phyloP scores from a whole-genome alignment of 345 rosid species.

The Passiflora organensis region DNA sequence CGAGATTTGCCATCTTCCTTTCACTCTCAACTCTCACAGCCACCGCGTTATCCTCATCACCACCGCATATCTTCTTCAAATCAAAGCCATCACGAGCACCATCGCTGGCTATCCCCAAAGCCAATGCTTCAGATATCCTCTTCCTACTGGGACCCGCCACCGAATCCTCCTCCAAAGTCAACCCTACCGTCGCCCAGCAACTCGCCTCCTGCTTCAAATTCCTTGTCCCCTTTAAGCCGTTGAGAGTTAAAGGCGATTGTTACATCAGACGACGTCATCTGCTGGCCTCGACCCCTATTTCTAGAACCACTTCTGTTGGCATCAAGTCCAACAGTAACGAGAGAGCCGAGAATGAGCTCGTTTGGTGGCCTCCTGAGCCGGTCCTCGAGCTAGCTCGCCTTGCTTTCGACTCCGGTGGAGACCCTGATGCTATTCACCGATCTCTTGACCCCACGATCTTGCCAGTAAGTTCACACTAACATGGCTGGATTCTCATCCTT shows the following conservation, averaged over 20 bases:
- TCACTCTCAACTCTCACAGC: constrained; percentile 53
- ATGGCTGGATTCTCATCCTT: neutral
- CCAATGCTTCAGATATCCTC: constrained; percentile 69
- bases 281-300: no score
- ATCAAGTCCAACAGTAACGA: no score
- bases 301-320: no score
- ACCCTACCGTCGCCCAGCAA: constrained; percentile 48
- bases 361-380: constrained; percentile 92
- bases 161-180: constrained; percentile 40
- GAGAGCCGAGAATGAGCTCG: constrained; percentile 45
- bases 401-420: constrained; percentile 83
- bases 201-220: constrained; percentile 67
- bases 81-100: constrained; percentile 18
- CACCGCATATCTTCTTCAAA: constrained; percentile 16
- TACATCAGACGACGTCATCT: neutral
- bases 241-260: constrained; percentile 7
- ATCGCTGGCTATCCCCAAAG: constrained; percentile 40
- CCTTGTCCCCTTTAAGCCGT: constrained; percentile 59
- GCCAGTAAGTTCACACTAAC: constrained; percentile 35
- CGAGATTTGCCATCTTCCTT: constrained; percentile 45
- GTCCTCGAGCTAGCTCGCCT: constrained; percentile 84
- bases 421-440: constrained; percentile 57
- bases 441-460: constrained; percentile 64
- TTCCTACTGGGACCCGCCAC: constrained; percentile 53
- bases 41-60: constrained; percentile 37